Evolutionary conservation across 2,329 filamentous ascomycete species (phyloP), one percentile per base, ranked within the genome.

Genomic region (Arthrobotrys iridis): DNA sequence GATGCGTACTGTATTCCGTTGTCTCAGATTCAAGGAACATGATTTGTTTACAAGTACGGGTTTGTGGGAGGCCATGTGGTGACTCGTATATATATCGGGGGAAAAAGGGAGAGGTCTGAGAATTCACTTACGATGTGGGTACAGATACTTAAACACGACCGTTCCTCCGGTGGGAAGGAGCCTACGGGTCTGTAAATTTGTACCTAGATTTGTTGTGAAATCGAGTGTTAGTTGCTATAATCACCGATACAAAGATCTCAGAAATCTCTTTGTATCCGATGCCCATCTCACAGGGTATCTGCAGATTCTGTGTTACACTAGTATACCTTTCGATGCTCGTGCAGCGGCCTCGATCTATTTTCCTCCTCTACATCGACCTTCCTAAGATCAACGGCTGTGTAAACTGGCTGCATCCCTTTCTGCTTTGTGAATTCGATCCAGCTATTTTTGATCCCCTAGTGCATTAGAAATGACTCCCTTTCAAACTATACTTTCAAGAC

Each of bases 151-250:
- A 75, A 37, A 50, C 30, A 43, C 26, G 57, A 63, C 30, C 59
- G 37, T 35, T 75, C 55, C 20, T 63, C 71, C 10, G 63, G 37
- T 20, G 71, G 63, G 6, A 75, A 35, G 2, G 46, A 28, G 26
- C 71, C 71, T 48, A 68, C 55, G 20, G 71, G 71, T 8, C 33
- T 75, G 48, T 75, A 75, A 58, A 75, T 75, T 33, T 75, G 71
- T n/a, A 75, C 63, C 71, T 75, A 41, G 8, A 48, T 37, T 30
- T 5, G n/a, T 24, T 15, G 13, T 40, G 28, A n/a, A n/a, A n/a
- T n/a, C n/a, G n/a, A n/a, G 18, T 30, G 4, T 26, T 22, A 50
- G n/a, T n/a, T n/a, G n/a, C n/a, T n/a, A n/a, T n/a, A 40, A 26
- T 20, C 6, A 20, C 18, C 22, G 28, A 37, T 26, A 40, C 33